Percentiles rank a stretch among this genome's conserved stretches.
phyloP scores from a whole-genome alignment of 1,284 basidiomycete species.

The Malassezia globosa region DNA sequence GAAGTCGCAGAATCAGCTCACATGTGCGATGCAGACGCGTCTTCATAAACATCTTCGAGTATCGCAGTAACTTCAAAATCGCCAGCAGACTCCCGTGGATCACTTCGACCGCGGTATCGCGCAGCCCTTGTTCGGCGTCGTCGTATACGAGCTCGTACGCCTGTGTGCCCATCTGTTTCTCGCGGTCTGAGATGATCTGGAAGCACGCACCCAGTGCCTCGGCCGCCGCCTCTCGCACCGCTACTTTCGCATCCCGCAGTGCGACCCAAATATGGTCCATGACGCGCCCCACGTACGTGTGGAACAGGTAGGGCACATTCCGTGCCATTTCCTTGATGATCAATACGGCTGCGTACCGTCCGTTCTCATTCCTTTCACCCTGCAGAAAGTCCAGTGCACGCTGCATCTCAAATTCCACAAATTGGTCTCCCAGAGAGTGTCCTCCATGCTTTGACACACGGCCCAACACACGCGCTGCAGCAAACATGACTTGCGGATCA shows the following conservation, averaged over 20 bases:
- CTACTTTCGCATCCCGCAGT: constrained; percentile 37
- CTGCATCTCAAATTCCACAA: constrained; percentile 74
- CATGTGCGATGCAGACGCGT: constrained; percentile 78
- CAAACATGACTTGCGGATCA: constrained; percentile 75
- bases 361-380: constrained; percentile 49
- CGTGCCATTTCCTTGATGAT: constrained; percentile 45
- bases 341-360: constrained; percentile 46
- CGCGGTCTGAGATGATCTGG: constrained; percentile 38
- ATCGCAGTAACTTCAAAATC: constrained; percentile 77
- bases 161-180: constrained; percentile 45
- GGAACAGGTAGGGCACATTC: constrained; percentile 44
- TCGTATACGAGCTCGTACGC: constrained; percentile 52
- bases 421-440: constrained; percentile 67
- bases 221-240: constrained; percentile 41
- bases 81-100: constrained; percentile 89
- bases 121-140: constrained; percentile 77
- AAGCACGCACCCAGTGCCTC: constrained; percentile 46
- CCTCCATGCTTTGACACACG: constrained; percentile 70
- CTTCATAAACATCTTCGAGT: constrained; percentile 91
- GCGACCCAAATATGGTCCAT: constrained; percentile 46
- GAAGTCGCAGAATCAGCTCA: constrained; percentile 81
- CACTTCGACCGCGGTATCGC: constrained; percentile 66
- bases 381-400: constrained; percentile 64
- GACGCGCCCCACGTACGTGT: constrained; percentile 38
- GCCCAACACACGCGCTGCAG: constrained; percentile 72